A percentile compares a stretch with the other conserved stretches of the same genome.
Conservation (phyloP, 768 basidiomycete species). For the Hysterangium stoloniferum region DNA sequence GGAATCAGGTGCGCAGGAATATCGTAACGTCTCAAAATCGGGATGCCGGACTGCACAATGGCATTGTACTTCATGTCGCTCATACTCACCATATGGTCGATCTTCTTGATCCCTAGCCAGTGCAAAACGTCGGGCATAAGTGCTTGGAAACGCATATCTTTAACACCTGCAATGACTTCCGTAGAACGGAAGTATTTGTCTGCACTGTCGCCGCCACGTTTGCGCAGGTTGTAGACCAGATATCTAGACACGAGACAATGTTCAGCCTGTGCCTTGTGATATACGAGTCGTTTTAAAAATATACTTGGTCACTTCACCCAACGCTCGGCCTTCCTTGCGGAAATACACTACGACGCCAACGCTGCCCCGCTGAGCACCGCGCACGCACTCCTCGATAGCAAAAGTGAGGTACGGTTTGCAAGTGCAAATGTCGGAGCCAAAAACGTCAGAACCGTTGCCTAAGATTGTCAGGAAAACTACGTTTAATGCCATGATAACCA, state of each 20-base stretch:
- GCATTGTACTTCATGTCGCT: constrained; percentile 96
- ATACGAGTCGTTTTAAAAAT: constrained; percentile 17
- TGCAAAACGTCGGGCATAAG: constrained; percentile 95
- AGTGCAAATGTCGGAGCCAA: constrained; percentile 88
- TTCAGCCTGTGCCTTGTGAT: neutral
- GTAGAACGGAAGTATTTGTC: constrained; percentile 93
- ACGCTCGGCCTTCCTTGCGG: constrained; percentile 86
- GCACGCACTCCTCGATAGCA: constrained; percentile 90
- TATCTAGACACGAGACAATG: constrained; percentile 38
- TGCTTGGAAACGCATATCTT: constrained; percentile 92
- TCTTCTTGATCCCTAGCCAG: constrained; percentile 88
- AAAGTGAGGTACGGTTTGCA: constrained; percentile 91
- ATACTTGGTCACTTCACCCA: constrained; percentile 90
- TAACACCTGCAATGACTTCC: constrained; percentile 88
- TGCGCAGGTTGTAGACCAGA: constrained; percentile 93
- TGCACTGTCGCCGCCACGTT: constrained; percentile 88
- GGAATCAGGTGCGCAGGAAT: constrained; percentile 87
- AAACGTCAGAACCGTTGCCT: constrained; percentile 94
- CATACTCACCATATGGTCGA: constrained; percentile 88
- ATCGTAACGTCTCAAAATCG: constrained; percentile 76
- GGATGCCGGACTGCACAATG: constrained; percentile 83
- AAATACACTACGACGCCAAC: constrained; percentile 93
- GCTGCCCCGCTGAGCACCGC: constrained; percentile 73
- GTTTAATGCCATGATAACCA: neutral
- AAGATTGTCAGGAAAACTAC: too few relatives aligned